Evolutionary conservation across 805 yeast genomes (phyloP).

Genomic region (Cyberlindnera mississippiensis): DNA sequence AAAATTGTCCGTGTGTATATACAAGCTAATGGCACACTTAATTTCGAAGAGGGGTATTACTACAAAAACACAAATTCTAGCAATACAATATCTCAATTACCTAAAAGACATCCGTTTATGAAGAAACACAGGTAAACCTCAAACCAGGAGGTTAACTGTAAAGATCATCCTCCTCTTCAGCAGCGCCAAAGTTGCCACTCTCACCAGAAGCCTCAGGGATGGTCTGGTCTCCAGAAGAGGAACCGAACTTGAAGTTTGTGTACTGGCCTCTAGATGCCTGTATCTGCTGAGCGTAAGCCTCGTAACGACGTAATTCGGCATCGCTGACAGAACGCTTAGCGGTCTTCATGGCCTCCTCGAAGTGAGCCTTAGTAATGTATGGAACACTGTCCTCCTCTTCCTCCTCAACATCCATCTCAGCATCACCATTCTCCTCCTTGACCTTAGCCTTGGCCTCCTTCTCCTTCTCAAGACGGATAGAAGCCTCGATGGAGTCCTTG

Average conservation of each 20-base stretch:
- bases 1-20: neutral
- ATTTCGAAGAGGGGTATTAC: too few relatives aligned
- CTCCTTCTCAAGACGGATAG: conserved; percentile 41
- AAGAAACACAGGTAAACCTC: conserved; percentile 1
- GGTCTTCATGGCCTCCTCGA: conserved; percentile 99
- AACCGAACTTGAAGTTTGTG: conserved; percentile 79
- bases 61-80: too few relatives aligned
- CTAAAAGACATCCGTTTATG: too few relatives aligned
- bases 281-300: conserved; percentile 95
- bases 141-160: conserved; percentile 39
- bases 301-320: conserved; percentile 96
- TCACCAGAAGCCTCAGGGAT: conserved; percentile 40
- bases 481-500: conserved; percentile 94
- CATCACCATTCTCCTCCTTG: conserved; percentile 45
- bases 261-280: conserved; percentile 95
- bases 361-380: conserved; percentile 86
- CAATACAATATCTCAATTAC: too few relatives aligned
- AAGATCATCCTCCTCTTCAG: conserved; percentile 61
- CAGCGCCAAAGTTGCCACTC: conserved; percentile 38
- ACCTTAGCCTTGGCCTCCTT: conserved; percentile 38
- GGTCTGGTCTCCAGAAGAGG: conserved; percentile 31
- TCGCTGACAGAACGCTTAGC: conserved; percentile 97
- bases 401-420: conserved; percentile 47
- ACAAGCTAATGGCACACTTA: too few relatives aligned
- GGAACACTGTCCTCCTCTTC: conserved; percentile 94